A percentile compares a stretch with the other conserved stretches of the same genome.
Evolutionary conservation across 2,329 filamentous ascomycete genomes (phyloP).

Genomic region (Talaromyces sp.): DNA sequence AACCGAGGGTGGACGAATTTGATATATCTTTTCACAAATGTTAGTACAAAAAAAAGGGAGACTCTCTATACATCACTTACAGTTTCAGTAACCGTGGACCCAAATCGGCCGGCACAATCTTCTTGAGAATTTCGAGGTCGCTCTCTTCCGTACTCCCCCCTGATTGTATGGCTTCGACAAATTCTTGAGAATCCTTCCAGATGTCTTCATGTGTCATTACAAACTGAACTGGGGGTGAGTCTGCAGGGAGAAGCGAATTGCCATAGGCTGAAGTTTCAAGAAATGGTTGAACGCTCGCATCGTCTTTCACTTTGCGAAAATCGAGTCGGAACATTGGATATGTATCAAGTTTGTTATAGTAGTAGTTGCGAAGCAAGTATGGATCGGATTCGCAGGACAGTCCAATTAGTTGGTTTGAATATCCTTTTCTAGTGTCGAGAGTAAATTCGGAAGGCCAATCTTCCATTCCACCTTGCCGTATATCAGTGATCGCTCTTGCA

Average conservation of each 20-base stretch:
- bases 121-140: neutral
- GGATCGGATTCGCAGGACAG: constrained; percentile 7
- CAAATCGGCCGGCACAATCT: constrained; percentile 2
- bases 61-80: neutral
- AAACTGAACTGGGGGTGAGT: neutral
- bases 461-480: neutral
- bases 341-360: neutral
- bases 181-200: constrained; percentile 1
- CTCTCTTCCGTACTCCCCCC: neutral
- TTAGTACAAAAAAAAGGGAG: neutral
- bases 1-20: constrained; percentile 9
- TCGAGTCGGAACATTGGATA: constrained; percentile 6
- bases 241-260: neutral
- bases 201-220: constrained; percentile 10
- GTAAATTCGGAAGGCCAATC: constrained; percentile 7
- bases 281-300: neutral
- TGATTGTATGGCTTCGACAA: neutral
- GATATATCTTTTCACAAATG: neutral
- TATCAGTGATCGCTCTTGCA: neutral
- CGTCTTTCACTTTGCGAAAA: constrained; percentile 6
- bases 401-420: constrained; percentile 1
- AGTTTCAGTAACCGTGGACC: constrained; percentile 1
- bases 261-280: neutral
- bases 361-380: constrained; percentile 7
- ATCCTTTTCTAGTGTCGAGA: neutral